A percentile compares a stretch with the other conserved stretches of the same genome.
Evolutionary conservation across 345 rosid species (phyloP).

Genomic region (Populus simonii): DNA sequence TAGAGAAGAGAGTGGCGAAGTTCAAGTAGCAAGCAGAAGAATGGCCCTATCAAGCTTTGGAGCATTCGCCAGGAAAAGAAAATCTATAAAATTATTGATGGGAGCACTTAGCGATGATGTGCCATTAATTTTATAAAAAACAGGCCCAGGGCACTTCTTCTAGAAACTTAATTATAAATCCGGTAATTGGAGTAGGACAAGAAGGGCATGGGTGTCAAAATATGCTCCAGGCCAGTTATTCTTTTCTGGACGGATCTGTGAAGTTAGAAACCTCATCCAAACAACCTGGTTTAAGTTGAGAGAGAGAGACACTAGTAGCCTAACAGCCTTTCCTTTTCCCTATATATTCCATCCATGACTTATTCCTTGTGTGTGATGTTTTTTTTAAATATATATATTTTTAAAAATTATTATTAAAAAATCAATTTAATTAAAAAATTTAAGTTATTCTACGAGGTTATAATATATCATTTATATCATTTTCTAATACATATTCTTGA

Average conservation of each 20-base stretch:
- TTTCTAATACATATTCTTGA: rapidly evolving
- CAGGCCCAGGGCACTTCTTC: neutral
- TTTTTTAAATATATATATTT: too few species aligned
- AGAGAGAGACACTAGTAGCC: too few species aligned
- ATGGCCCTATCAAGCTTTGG: neutral
- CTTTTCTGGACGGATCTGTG: neutral
- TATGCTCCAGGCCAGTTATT: neutral
- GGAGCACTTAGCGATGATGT: neutral
- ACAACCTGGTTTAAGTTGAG: neutral
- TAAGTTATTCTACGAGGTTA: rapidly evolving
- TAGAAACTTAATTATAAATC: neutral
- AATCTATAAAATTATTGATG: neutral
- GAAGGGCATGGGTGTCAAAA: neutral
- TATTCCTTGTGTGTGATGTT: too few species aligned
- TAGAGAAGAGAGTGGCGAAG: neutral
- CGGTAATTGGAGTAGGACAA: neutral
- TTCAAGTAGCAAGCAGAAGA: neutral
- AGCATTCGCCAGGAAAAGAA: neutral
- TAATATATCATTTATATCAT: too few species aligned
- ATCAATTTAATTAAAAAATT: too few species aligned
- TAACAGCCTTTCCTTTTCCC: too few species aligned
- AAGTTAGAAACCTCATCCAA: neutral
- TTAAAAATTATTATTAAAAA: too few species aligned
- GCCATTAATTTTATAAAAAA: neutral
- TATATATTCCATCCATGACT: too few species aligned